These are phyloP conservation scores for Zopfia rhizophila DNA, from an alignment of 2,329 filamentous ascomycete species.

Conservation along the genomic window DNA sequence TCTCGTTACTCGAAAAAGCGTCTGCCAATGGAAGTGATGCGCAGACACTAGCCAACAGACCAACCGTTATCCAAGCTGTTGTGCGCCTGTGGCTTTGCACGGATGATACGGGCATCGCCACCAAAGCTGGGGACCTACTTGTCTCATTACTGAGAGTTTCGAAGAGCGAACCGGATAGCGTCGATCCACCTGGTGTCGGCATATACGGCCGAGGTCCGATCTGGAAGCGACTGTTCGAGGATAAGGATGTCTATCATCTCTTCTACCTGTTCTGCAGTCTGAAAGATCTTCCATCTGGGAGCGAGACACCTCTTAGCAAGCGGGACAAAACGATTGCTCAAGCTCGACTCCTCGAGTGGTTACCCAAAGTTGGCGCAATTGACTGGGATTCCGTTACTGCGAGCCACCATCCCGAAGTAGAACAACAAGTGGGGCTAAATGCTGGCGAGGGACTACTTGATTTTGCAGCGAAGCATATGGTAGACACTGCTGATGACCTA, in stretches of 20 bases:
- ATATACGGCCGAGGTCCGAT: slow-evolving; percentile 56
- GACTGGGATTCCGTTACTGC: slow-evolving; percentile 65
- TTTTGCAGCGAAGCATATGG: slow-evolving; percentile 66
- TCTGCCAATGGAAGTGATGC: slow-evolving; percentile 62
- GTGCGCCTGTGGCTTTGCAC: slow-evolving; percentile 69
- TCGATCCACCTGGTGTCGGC: slow-evolving; percentile 38
- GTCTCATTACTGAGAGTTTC: slow-evolving; percentile 62
- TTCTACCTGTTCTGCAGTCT: slow-evolving; percentile 67
- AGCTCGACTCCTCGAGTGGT: slow-evolving; percentile 67
- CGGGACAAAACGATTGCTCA: slow-evolving; percentile 69
- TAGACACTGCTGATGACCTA: slow-evolving; percentile 65
- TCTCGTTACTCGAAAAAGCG: slow-evolving; percentile 68
- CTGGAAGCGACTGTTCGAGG: slow-evolving; percentile 71
- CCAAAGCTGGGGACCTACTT: slow-evolving; percentile 64
- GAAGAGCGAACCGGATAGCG: slow-evolving; percentile 53
- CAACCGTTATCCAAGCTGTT: slow-evolving; percentile 64
- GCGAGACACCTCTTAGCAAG: slow-evolving; percentile 54
- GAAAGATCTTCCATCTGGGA: slow-evolving; percentile 42
- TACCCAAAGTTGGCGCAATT: slow-evolving; percentile 63
- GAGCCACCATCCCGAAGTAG: slow-evolving; percentile 64
- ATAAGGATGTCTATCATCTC: slow-evolving; percentile 66
- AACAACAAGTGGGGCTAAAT: slow-evolving; percentile 51
- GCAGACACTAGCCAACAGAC: slow-evolving; percentile 66
- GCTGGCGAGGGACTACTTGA: slow-evolving; percentile 60
- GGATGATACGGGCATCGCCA: slow-evolving; percentile 64